Base-by-base conservation (phyloP, 108 stramenopile genomes). In the Nitzschia inconspicua region DNA sequence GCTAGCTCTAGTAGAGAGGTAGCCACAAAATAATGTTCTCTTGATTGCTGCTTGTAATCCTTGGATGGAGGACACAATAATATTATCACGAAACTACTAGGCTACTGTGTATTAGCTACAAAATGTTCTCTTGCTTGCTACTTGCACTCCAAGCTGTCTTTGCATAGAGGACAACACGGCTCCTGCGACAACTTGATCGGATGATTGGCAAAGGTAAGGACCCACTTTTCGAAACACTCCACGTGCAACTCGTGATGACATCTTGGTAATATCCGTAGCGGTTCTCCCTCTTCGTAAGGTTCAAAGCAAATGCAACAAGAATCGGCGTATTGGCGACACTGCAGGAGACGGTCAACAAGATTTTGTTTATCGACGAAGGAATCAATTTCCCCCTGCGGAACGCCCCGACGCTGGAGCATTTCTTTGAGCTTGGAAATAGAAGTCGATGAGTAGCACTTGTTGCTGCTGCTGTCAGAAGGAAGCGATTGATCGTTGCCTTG, bases 241-340 rank as follows among this genome's bases (percentile, higher is more conserved):
- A 70, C 26, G 41, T 83, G 82, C 19, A 83, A 77, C 54, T 83
- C 82, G 62, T 83, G 82, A 47, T 54, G 48, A 32, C 82, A 83
- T 20, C 20, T 40, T 6, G 82, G 78, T 39, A 79, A 54, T 30
- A 83, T 49, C 27, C 77, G 66, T 25, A 83, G 50, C 5, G 54
- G 47, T 25, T 77, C 72, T 0, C 60, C 68, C 2, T 31, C 28
- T 25, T 53, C 30, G 35, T 73, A 83, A 7, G 29, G 16, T 36
- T 72, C 58, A 10, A 72, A 51, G 25, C 82, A 83, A 39, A 83
- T 83, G 65, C 71, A 76, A 39, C 82, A 83, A 19, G 66, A 49
- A 16, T 74, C 68, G 44, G 60, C 68, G 47, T 53, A 70, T 22
- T 79, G 79, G 26, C 78, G 72, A 9, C 44, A 28, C 29, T 58